Percentiles rank a stretch among this genome's conserved stretches.
Conservation (phyloP, 208 protist species). For the Acanthamoeba culbertsoni region DNA sequence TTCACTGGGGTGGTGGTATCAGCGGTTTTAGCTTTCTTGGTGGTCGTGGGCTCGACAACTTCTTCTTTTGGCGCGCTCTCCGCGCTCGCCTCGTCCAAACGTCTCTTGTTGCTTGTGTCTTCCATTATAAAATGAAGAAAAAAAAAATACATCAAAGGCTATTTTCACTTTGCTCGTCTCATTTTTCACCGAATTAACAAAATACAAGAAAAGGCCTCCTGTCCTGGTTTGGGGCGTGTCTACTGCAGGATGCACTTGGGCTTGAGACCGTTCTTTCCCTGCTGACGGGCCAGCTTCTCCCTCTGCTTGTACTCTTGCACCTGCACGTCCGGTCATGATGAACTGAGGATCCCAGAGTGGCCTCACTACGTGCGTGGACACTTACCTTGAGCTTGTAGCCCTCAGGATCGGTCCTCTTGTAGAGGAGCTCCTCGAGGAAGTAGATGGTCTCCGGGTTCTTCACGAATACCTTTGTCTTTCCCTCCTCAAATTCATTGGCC, state of each 20-base stretch:
- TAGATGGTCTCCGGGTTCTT: slow-evolving; percentile 89
- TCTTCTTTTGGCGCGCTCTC: too few relatives aligned
- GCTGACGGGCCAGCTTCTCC: slow-evolving; percentile 66
- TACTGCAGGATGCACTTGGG: slow-evolving; percentile 73
- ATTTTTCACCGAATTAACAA: not conserved
- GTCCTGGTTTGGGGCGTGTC: not conserved
- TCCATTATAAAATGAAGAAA: too few relatives aligned
- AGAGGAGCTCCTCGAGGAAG: slow-evolving; percentile 88
- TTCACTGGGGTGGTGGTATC: not conserved
- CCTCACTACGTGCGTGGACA: not conserved
- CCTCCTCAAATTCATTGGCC: slow-evolving; percentile 83
- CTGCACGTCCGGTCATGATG: not conserved
- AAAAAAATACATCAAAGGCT: not conserved
- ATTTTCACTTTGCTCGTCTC: not conserved
- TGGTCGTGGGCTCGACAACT: too few relatives aligned
- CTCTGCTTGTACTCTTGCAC: slow-evolving; percentile 71
- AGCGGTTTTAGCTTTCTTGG: not conserved
- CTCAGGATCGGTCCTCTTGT: slow-evolving; percentile 75
- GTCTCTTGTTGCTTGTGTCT: too few relatives aligned
- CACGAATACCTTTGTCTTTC: slow-evolving; percentile 93
- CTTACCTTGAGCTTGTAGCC: slow-evolving; percentile 70
- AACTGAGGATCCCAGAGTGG: not conserved
- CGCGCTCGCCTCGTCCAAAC: too few relatives aligned
- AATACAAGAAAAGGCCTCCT: not conserved
- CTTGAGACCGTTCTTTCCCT: slow-evolving; percentile 67